Conservation (phyloP, 2,329 filamentous ascomycete genomes). For the Fusarium metavorans region DNA sequence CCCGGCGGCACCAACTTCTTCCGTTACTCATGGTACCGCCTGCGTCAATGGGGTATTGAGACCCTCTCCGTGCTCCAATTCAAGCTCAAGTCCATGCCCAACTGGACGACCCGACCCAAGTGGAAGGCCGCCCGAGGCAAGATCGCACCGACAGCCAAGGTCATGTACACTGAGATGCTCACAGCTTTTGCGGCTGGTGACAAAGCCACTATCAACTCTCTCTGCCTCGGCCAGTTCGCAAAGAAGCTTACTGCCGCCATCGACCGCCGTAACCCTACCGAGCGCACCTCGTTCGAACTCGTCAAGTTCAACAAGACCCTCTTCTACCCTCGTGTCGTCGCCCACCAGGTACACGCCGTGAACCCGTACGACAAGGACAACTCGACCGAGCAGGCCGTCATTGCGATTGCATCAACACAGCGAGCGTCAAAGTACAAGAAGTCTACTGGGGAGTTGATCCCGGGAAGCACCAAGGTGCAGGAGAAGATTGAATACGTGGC, state of each 20-base stretch:
- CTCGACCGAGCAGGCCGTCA: slow-evolving; percentile 66
- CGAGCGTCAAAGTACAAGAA: slow-evolving; percentile 58
- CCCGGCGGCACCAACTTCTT: slow-evolving; percentile 47
- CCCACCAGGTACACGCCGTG: slow-evolving; percentile 64
- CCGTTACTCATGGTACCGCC: slow-evolving; percentile 53
- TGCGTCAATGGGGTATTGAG: slow-evolving; percentile 52
- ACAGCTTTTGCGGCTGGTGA: slow-evolving; percentile 71
- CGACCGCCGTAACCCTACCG: slow-evolving; percentile 59
- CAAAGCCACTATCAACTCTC: slow-evolving; percentile 58
- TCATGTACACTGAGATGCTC: slow-evolving; percentile 71
- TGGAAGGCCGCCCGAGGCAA: slow-evolving; percentile 57
- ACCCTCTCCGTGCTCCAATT: slow-evolving; percentile 51
- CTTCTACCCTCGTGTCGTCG: slow-evolving; percentile 63
- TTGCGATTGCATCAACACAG: slow-evolving; percentile 70
- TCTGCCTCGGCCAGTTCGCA: slow-evolving; percentile 67
- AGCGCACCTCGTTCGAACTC: slow-evolving; percentile 66
- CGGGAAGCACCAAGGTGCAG: slow-evolving; percentile 62
- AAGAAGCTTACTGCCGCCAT: slow-evolving; percentile 66
- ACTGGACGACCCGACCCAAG: slow-evolving; percentile 54
- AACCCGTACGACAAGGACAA: slow-evolving; percentile 55
- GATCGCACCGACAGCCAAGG: slow-evolving; percentile 66
- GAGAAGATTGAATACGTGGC: slow-evolving; percentile 74
- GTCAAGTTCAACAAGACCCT: slow-evolving; percentile 59
- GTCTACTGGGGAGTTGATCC: slow-evolving; percentile 53
- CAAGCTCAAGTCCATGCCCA: slow-evolving; percentile 60